Evolutionary conservation across 2,329 filamentous ascomycete genomes (phyloP).

Genomic region (Paecilomyces variotii): DNA sequence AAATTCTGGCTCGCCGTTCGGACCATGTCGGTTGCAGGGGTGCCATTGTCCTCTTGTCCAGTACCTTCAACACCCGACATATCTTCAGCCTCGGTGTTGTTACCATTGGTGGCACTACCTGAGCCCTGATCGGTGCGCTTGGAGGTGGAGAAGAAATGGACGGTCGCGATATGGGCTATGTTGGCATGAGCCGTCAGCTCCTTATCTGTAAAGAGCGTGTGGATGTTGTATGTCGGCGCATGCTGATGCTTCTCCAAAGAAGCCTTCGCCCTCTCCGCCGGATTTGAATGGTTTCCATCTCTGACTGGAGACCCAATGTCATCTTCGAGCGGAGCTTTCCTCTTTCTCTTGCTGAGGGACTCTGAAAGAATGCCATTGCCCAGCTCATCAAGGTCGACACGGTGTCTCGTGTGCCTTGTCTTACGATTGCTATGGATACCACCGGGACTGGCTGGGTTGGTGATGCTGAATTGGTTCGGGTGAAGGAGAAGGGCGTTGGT

Average conservation of each 20-base stretch:
- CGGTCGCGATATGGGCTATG: constrained; percentile 51
- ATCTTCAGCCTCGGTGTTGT: constrained; percentile 35
- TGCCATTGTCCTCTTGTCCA: constrained; percentile 34
- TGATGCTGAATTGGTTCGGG: constrained; percentile 59
- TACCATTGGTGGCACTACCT: constrained; percentile 30
- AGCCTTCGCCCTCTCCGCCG: constrained; percentile 46
- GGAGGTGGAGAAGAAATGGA: constrained; percentile 52
- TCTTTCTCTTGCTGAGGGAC: constrained; percentile 48
- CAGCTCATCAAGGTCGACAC: constrained; percentile 45
- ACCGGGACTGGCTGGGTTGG: constrained; percentile 55
- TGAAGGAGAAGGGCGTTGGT: constrained; percentile 58
- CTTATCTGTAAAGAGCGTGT: constrained; percentile 60
- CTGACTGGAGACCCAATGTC: constrained; percentile 52
- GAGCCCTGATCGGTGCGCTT: constrained; percentile 34
- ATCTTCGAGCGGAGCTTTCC: constrained; percentile 49
- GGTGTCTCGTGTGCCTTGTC: constrained; percentile 54
- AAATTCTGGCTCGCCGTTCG: constrained; percentile 51
- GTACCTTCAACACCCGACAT: constrained; percentile 25
- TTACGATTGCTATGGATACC: constrained; percentile 54
- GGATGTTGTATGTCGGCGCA: constrained; percentile 52
- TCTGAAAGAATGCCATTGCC: constrained; percentile 41
- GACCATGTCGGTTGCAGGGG: constrained; percentile 49
- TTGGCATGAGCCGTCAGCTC: constrained; percentile 56
- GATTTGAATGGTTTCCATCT: constrained; percentile 37
- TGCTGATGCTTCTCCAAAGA: constrained; percentile 49